Percentiles rank a stretch among this genome's conserved stretches.
phyloP scores from a whole-genome alignment of 805 yeast genomes.

The Kazachstania taianensis region DNA sequence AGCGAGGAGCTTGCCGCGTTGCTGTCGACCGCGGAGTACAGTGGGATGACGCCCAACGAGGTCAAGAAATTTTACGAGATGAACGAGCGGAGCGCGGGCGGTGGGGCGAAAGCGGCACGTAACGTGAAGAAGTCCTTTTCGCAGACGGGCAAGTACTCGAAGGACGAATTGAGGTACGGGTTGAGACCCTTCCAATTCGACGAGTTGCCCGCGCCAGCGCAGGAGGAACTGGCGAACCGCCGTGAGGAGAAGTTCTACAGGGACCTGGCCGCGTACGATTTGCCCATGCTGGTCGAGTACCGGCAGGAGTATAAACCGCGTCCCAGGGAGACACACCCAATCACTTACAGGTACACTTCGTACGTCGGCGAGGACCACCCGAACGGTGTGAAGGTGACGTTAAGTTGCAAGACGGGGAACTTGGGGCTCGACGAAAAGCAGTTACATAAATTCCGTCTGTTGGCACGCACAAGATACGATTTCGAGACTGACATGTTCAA shows the following conservation, averaged over 20 bases:
- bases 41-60: slow-evolving; percentile 31
- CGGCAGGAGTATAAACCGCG: slow-evolving; percentile 57
- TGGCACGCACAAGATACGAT: slow-evolving; percentile 73
- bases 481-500: slow-evolving; percentile 47
- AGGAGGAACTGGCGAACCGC: slow-evolving; percentile 56
- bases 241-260: slow-evolving; percentile 68
- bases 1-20: slow-evolving; percentile 49
- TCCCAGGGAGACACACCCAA: slow-evolving; percentile 36
- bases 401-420: slow-evolving; percentile 43
- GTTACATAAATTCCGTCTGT: slow-evolving; percentile 63
- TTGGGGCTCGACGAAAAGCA: slow-evolving; percentile 43
- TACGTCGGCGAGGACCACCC: slow-evolving; percentile 54
- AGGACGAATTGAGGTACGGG: slow-evolving; percentile 5
- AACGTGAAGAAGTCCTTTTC: not conserved
- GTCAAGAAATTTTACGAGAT: slow-evolving; percentile 30
- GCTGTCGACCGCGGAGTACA: slow-evolving; percentile 36
- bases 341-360: slow-evolving; percentile 61
- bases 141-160: not conserved
- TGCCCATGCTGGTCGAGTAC: slow-evolving; percentile 72
- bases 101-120: slow-evolving; percentile 1
- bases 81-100: slow-evolving; percentile 1
- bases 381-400: slow-evolving; percentile 47
- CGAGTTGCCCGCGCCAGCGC: slow-evolving; percentile 62
- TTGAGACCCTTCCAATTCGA: slow-evolving; percentile 41
- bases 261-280: slow-evolving; percentile 82